Conservation (phyloP, 345 rosid genomes). For the Gossypium herbaceum region DNA sequence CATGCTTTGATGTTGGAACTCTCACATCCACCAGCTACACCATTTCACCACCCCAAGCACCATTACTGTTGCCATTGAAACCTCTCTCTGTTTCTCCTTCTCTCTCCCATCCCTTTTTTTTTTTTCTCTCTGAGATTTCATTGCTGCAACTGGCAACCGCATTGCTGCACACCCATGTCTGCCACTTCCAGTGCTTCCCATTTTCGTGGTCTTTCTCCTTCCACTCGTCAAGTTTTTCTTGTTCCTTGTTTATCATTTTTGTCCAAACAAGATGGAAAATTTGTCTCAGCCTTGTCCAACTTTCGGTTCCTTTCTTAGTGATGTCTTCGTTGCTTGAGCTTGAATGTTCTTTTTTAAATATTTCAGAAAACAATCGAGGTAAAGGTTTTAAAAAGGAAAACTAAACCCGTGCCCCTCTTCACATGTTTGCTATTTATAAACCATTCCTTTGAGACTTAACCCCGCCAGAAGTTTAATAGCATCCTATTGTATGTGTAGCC, state of each 20-base stretch:
- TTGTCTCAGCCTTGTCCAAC: constrained; percentile 26
- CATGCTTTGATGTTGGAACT: constrained; percentile 50
- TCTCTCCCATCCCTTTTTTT: constrained; percentile 1
- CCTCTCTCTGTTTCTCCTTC: background rate
- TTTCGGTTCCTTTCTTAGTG: constrained; percentile 29
- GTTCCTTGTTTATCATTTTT: constrained; percentile 31
- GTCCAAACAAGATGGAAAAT: constrained; percentile 34
- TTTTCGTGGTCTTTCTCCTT: constrained; percentile 19
- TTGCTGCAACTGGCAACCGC: constrained; percentile 35
- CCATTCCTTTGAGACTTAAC: constrained; percentile 32
- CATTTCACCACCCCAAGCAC: constrained; percentile 32
- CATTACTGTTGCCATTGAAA: constrained; percentile 25
- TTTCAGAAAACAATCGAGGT: constrained; percentile 31
- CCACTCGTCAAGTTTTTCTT: constrained; percentile 18
- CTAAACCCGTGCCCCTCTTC: constrained; percentile 46
- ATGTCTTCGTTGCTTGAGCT: constrained; percentile 36
- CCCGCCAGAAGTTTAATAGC: constrained; percentile 25
- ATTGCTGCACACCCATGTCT: constrained; percentile 52
- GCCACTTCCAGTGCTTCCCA: constrained; percentile 48
- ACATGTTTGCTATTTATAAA: constrained; percentile 46
- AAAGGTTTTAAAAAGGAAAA: constrained; percentile 37
- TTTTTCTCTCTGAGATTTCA: constrained; percentile 19
- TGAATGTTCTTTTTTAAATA: constrained; percentile 26
- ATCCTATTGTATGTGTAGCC: constrained; percentile 13
- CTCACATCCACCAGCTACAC: constrained; percentile 48